Evolutionary conservation across 176 grass and related monocot genomes (phyloP), one percentile per base, ranked within the genome.

Genomic region (Neostapfia colusana): DNA sequence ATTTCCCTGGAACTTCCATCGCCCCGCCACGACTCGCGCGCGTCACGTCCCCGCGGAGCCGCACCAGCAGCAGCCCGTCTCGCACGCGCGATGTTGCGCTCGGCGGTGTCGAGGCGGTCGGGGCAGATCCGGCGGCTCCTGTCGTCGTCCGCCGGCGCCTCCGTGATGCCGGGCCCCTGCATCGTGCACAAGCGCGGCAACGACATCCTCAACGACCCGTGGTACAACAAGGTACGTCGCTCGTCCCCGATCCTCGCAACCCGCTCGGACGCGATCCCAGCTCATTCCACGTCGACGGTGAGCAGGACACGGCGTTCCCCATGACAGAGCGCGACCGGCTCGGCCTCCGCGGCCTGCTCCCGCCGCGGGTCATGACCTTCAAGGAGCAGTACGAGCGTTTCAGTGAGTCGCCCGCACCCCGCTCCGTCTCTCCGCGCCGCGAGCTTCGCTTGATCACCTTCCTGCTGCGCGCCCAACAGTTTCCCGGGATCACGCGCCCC

Each of bases 341-440:
- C 59, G 95, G 95, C 57, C 91, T 98, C 83, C 91, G 95, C 12
- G 95, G 95, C 63, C 85, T 98, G 68, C 87, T 94, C 28, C 95
- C 95, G 40, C 95, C 95, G 80, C 91, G 89, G 18, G 95, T 94
- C 77, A 98, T 98, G 89, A 94, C 91, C 40, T 98, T 94, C 63
- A 83, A 94, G 82, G 89, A 94, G 72, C 95, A 98, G 86, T 94
- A 98, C 88, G 87, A 98, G 60, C 89, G 95, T 18, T 94, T 98
- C 77, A 92, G 91, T 98, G 82, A 98, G 95, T 90, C 28, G 0
- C 58, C 50, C 18, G 46, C 31, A 31, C 50, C 31, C 31, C 31
- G 0, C 49, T 4, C 25, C 8, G 6, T 58, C 35, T 50, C 48
- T 18, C 65, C 25, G 28, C n/a, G 10, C 23, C 59, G 54, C 71